These are phyloP conservation scores for Colletotrichum cereale DNA, from an alignment of 2,329 filamentous ascomycete species.

Conservation along the genomic window DNA sequence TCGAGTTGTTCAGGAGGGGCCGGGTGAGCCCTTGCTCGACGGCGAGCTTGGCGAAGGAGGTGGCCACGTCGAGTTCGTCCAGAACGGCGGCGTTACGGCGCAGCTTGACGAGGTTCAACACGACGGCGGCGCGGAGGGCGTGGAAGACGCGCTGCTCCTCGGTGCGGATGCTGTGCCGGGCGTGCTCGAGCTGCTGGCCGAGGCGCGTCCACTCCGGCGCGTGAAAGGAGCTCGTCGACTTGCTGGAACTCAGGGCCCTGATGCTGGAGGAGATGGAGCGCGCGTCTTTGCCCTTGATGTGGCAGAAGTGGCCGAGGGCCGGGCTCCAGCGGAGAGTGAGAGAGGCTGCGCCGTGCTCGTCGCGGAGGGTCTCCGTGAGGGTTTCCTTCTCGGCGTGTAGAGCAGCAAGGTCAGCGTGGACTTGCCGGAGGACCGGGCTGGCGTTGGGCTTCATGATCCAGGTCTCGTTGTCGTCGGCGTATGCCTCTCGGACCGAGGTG, in stretches of 20 bases:
- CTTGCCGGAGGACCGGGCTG: constrained; percentile 71
- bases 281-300: constrained; percentile 86
- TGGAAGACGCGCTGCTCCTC: constrained; percentile 89
- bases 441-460: constrained; percentile 79
- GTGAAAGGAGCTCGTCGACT: constrained; percentile 87
- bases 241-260: constrained; percentile 80
- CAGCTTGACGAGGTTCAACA: constrained; percentile 85
- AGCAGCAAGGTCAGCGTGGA: constrained; percentile 76
- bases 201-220: constrained; percentile 86
- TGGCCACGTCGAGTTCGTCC: constrained; percentile 92
- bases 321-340: constrained; percentile 89
- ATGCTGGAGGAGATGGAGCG: constrained; percentile 49
- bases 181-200: constrained; percentile 82
- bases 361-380: constrained; percentile 72
- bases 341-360: constrained; percentile 70
- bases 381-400: constrained; percentile 71
- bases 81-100: constrained; percentile 91
- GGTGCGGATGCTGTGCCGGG: constrained; percentile 80
- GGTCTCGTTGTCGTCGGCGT: constrained; percentile 69
- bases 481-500: constrained; percentile 66
- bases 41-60: constrained; percentile 86
- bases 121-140: constrained; percentile 79
- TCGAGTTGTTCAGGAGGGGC: constrained; percentile 76
- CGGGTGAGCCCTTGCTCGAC: constrained; percentile 79
- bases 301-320: constrained; percentile 88